Evolutionary conservation across 768 basidiomycete genomes (phyloP).

Genomic region (Phylloporus rhodoxanthus): DNA sequence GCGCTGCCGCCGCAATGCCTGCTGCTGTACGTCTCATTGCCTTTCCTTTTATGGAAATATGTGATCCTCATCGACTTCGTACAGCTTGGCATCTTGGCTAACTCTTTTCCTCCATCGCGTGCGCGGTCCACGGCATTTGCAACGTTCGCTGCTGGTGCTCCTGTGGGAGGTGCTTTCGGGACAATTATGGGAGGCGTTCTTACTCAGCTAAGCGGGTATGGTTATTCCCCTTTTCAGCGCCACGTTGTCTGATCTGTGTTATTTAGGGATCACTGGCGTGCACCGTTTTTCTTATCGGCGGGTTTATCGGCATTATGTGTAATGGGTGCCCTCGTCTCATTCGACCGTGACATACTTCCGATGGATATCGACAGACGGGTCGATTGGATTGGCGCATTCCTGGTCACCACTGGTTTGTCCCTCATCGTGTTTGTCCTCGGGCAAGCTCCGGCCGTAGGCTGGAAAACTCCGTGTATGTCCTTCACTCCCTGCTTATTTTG

Average conservation of each 20-base stretch:
- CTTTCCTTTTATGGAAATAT: neutral
- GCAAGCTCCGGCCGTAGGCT: conserved; percentile 59
- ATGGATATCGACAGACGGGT: conserved; percentile 43
- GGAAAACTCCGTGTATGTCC: conserved; percentile 51
- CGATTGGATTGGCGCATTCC: conserved; percentile 71
- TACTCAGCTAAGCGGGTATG: conserved; percentile 45
- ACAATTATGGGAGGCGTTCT: conserved; percentile 65
- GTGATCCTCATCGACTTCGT: neutral
- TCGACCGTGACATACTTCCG: conserved; percentile 51
- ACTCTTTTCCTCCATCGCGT: conserved; percentile 63
- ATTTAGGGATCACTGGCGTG: conserved; percentile 53
- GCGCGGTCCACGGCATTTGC: conserved; percentile 75
- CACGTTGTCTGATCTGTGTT: neutral
- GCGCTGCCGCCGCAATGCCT: conserved; percentile 69
- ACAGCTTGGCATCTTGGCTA: conserved; percentile 77
- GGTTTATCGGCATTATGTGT: conserved; percentile 51
- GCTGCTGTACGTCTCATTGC: conserved; percentile 46
- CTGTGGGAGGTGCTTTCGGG: conserved; percentile 72
- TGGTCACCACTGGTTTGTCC: conserved; percentile 61
- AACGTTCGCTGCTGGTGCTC: conserved; percentile 79
- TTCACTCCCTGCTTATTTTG: neutral
- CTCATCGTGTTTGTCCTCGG: conserved; percentile 70
- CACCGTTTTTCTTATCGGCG: conserved; percentile 54
- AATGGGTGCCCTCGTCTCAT: conserved; percentile 45
- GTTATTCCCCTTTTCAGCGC: neutral